Base-by-base conservation (phyloP, 306 rosid genomes). In the Medicago lupulina region DNA sequence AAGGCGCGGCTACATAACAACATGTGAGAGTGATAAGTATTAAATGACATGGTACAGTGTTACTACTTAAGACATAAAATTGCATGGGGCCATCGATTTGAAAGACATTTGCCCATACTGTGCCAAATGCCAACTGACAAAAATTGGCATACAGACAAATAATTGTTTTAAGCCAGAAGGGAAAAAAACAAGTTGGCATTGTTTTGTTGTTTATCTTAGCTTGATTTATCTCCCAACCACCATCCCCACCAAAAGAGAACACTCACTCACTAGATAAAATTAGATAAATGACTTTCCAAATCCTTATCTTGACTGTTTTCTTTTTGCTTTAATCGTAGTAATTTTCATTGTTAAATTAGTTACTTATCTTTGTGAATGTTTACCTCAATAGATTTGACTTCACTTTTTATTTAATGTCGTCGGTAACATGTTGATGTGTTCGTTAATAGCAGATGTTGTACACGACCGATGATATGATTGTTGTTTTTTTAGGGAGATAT, bases 191-290 rank as follows among this genome's bases (percentile, higher is more conserved):
- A 61, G 3, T 15, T 61, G 44, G 0, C 12, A 31, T 61, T 61
- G 44, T 61, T 61, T 61, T 36, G 19, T 61, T 31, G 11, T 61
- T 61, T 61, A 61, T 2, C 7, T 61, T 61, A 15, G 67, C 11
- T 34, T n/a, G 21, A 61, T 61, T 34, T 61, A 61, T 61, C 67
- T 61, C 67, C 67, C 67, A 61, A 61, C 67, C 41, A 61, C 67
- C 67, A 15, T 61, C 41, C 13, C 19, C 62, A 5, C 14, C 2
- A 17, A 19, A 10, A 19, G 9, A 14, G 7, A 61, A 61, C 13
- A 60, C 31, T 14, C 7, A 61, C 67, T 31, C 19, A 14, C 21
- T 15, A 31, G 67, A 61, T 61, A 14, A 61, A 15, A 15, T 61
- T 31, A 61, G 67, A 41, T 23, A 21, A 23, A 58, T 58, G 38